Percentiles rank a stretch among this genome's conserved stretches.
phyloP scores from a whole-genome alignment of 768 basidiomycete species.

The Candolleomyces efflorescens region DNA sequence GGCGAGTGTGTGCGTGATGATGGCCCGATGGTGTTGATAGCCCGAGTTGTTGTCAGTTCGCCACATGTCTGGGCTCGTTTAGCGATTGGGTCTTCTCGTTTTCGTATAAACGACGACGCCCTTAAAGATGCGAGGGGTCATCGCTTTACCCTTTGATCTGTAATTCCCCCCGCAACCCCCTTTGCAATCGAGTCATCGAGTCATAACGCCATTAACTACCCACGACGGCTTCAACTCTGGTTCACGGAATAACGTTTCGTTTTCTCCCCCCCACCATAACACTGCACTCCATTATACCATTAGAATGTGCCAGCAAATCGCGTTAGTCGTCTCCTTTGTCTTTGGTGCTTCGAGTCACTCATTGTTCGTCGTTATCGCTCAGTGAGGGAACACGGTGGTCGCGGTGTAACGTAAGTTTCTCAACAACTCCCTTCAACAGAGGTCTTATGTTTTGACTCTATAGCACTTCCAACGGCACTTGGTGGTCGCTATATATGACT shows the following conservation, averaged over 20 bases:
- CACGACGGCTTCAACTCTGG: background rate
- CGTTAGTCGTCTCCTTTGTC: constrained; percentile 43
- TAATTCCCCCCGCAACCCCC: constrained; percentile 4
- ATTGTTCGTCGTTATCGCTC: constrained; percentile 13
- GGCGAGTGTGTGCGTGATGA: background rate
- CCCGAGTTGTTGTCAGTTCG: background rate
- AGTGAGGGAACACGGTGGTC: constrained; percentile 79
- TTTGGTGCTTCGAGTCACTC: constrained; percentile 3
- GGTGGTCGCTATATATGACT: constrained; percentile 72
- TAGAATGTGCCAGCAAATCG: constrained; percentile 70
- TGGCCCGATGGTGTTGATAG: background rate
- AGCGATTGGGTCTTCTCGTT: constrained; percentile 14
- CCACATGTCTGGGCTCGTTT: constrained; percentile 1
- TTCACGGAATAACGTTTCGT: background rate
- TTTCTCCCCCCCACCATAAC: background rate
- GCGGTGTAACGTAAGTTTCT: constrained; percentile 56
- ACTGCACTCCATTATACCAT: constrained; percentile 3
- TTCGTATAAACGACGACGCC: constrained; percentile 21
- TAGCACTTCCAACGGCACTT: constrained; percentile 80
- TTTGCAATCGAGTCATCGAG: constrained; percentile 1
- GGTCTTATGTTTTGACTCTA: background rate
- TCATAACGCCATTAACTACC: background rate
- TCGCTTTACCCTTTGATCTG: constrained; percentile 13
- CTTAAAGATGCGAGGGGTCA: constrained; percentile 15
- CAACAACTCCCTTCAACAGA: background rate